phyloP scores from a whole-genome alignment of 768 basidiomycete genomes.

The Suillus subalutaceus region DNA sequence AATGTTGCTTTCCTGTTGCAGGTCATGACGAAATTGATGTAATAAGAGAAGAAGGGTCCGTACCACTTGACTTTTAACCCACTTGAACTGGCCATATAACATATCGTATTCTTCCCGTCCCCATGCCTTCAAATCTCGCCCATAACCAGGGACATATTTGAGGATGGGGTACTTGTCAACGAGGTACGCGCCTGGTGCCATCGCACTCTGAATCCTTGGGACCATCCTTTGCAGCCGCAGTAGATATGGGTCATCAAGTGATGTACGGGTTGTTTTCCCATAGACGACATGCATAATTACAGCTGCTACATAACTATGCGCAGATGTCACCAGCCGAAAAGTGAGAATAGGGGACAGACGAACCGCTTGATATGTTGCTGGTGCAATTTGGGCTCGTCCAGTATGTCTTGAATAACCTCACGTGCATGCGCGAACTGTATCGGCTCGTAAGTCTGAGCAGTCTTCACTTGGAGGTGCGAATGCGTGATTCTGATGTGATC shows the following conservation, averaged over 20 bases:
- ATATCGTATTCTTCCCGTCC: constrained; percentile 55
- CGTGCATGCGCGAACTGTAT: constrained; percentile 44
- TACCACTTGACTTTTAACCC: constrained; percentile 49
- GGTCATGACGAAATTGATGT: constrained; percentile 25
- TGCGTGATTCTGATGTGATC: constrained; percentile 47
- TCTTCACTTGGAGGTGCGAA: constrained; percentile 54
- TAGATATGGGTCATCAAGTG: constrained; percentile 24
- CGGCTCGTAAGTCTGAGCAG: constrained; percentile 45
- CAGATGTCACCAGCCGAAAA: background rate
- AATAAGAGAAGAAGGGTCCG: constrained; percentile 12
- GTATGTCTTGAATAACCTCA: constrained; percentile 24
- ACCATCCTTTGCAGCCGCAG: constrained; percentile 33
- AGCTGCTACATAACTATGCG: constrained; percentile 29
- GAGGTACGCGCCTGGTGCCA: constrained; percentile 35
- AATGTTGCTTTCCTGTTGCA: constrained; percentile 15
- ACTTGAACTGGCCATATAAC: constrained; percentile 49
- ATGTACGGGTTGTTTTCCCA: constrained; percentile 25
- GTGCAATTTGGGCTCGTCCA: constrained; percentile 27
- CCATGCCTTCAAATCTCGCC: constrained; percentile 53
- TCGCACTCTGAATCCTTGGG: constrained; percentile 31
- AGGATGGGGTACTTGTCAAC: constrained; percentile 41
- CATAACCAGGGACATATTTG: constrained; percentile 62
- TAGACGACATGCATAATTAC: constrained; percentile 32
- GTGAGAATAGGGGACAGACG: constrained; percentile 35
- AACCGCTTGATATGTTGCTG: constrained; percentile 36